These are phyloP conservation scores for Chrysoporthe deuterocubensis DNA, from an alignment of 2,329 filamentous ascomycete species.

Conservation along the genomic window DNA sequence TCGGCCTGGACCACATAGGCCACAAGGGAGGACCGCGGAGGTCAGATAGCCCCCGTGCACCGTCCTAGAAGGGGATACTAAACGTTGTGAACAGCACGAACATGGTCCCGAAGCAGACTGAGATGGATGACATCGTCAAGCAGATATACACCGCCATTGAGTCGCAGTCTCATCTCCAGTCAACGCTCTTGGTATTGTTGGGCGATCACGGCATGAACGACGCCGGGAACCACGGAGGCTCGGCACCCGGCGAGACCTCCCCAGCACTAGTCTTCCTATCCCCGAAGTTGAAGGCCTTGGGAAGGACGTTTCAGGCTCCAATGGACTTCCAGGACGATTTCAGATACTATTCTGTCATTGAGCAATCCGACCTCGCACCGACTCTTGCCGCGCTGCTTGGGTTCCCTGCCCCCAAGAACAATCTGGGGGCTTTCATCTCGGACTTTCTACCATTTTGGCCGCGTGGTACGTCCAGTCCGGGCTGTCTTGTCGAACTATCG, in stretches of 20 bases:
- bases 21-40: conserved; percentile 91
- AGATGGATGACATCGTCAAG: conserved; percentile 87
- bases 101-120: conserved; percentile 89
- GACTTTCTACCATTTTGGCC: conserved; percentile 81
- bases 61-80: neutral
- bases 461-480: conserved; percentile 47
- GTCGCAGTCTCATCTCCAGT: conserved; percentile 69
- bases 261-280: conserved; percentile 90
- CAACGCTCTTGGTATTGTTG: conserved; percentile 82
- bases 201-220: conserved; percentile 99
- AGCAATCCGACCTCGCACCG: conserved; percentile 92
- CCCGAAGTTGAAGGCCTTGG: conserved; percentile 71
- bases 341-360: conserved; percentile 80
- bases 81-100: conserved; percentile 62
- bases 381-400: conserved; percentile 86
- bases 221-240: conserved; percentile 94
- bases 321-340: conserved; percentile 69
- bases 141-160: conserved; percentile 78
- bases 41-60: conserved; percentile 46
- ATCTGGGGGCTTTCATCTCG: conserved; percentile 81
- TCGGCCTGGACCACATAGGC: conserved; percentile 95
- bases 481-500: neutral
- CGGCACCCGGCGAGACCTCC: conserved; percentile 90
- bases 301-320: conserved; percentile 53
- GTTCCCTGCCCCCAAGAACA: conserved; percentile 87